A percentile compares a stretch with the other conserved stretches of the same genome.
phyloP scores from a whole-genome alignment of 306 rosid species.

The Quercus wislizeni region DNA sequence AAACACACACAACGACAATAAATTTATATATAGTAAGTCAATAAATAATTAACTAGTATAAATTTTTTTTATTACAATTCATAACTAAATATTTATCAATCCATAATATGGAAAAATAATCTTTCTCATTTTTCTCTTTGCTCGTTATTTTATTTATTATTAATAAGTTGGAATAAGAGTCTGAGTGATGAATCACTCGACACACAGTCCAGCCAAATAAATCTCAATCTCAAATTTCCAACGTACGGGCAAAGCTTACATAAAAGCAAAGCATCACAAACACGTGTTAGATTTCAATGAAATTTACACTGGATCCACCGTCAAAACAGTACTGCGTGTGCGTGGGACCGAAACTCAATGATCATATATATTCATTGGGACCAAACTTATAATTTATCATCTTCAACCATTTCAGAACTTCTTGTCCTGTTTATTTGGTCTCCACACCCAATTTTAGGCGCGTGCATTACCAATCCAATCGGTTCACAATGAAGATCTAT shows the following conservation, averaged over 20 bases:
- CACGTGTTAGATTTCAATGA: constrained; percentile 36
- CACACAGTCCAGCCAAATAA: background rate
- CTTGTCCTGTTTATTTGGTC: no score
- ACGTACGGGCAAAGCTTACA: background rate
- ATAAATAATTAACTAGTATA: no score
- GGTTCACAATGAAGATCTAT: no score
- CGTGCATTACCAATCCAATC: background rate
- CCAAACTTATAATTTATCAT: background rate
- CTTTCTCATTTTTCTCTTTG: no score
- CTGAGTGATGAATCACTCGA: no score
- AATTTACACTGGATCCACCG: constrained; percentile 24
- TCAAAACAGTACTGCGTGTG: background rate
- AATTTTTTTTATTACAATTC: no score
- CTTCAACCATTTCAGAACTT: background rate
- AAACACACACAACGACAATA: no score
- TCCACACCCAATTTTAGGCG: background rate
- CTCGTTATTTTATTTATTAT: background rate
- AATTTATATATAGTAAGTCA: no score
- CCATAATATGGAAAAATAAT: no score
- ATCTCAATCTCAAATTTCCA: background rate
- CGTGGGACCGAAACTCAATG: background rate
- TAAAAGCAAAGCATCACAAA: background rate
- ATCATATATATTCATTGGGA: background rate
- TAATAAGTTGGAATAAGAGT: background rate
- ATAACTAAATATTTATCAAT: no score